Conservation (phyloP, 352 stramenopile species). For the Globisporangium acanthophoron region DNA sequence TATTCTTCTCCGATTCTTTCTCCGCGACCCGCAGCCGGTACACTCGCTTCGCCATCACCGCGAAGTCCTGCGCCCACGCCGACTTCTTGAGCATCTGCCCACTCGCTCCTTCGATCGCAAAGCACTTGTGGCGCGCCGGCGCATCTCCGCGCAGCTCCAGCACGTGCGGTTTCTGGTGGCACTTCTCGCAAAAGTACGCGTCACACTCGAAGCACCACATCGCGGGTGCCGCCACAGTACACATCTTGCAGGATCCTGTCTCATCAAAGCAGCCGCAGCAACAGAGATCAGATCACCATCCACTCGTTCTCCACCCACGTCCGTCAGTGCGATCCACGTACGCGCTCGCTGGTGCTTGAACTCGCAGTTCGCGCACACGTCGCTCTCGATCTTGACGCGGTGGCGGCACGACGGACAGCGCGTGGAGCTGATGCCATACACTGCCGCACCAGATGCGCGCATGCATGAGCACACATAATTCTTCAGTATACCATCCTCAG, state of each 20-base stretch:
- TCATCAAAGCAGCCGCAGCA: background rate
- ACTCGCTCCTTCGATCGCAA: constrained; percentile 45
- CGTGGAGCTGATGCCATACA: constrained; percentile 56
- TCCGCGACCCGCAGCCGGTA: constrained; percentile 27
- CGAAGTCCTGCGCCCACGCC: constrained; percentile 36
- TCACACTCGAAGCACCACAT: constrained; percentile 73
- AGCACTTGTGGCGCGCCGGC: constrained; percentile 37
- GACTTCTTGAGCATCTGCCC: constrained; percentile 39
- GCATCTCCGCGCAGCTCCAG: constrained; percentile 28
- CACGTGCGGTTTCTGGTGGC: constrained; percentile 50
- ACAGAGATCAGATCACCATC: background rate
- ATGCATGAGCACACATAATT: background rate
- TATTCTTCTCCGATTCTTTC: constrained; percentile 3
- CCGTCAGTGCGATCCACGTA: constrained; percentile 12
- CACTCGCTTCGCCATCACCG: constrained; percentile 19
- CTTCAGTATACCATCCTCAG: constrained; percentile 1
- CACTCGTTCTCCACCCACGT: background rate
- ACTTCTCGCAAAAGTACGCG: constrained; percentile 50
- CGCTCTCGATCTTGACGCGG: constrained; percentile 25
- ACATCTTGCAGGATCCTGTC: constrained; percentile 41
- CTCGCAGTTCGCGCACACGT: constrained; percentile 37
- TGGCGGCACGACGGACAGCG: constrained; percentile 41
- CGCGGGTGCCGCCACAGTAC: constrained; percentile 23
- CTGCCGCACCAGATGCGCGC: constrained; percentile 14
- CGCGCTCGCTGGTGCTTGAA: constrained; percentile 26